Evolutionary conservation across 2,329 filamentous ascomycete species (phyloP).

Genomic region (Diaporthe ilicicola): DNA sequence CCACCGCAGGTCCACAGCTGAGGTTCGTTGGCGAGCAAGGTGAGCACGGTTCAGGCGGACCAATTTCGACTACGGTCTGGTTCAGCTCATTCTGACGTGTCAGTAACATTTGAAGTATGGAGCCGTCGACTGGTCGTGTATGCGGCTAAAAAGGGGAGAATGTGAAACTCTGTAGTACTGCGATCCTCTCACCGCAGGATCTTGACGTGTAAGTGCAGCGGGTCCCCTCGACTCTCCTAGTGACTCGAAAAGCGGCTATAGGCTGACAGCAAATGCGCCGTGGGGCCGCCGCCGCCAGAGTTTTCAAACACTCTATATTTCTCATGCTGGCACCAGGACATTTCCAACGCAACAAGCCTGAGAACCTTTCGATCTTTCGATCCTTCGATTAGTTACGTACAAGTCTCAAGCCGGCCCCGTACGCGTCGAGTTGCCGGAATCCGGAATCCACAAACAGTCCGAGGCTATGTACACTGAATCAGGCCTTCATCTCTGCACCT

Average conservation of each 20-base stretch:
- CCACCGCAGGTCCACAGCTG: slow-evolving; percentile 19
- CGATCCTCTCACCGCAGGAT: slow-evolving; percentile 11
- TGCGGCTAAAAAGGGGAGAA: slow-evolving; percentile 20
- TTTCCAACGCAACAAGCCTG: neutral
- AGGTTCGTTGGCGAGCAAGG: slow-evolving; percentile 24
- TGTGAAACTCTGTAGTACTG: slow-evolving; percentile 9
- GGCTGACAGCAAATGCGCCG: slow-evolving; percentile 17
- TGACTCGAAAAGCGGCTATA: slow-evolving; percentile 10
- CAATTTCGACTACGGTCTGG: neutral
- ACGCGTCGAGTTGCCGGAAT: neutral
- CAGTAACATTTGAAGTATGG: slow-evolving; percentile 20
- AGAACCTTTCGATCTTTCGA: neutral
- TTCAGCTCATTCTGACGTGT: slow-evolving; percentile 20
- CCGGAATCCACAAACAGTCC: neutral
- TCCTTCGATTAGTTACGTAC: neutral
- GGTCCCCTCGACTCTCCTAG: slow-evolving; percentile 17
- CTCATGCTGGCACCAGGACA: neutral
- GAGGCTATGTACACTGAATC: neutral
- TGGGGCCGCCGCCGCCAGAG: slow-evolving; percentile 14
- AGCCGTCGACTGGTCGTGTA: slow-evolving; percentile 5
- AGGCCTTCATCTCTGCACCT: neutral
- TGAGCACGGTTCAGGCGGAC: slow-evolving; percentile 26
- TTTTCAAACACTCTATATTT: slow-evolving; percentile 8
- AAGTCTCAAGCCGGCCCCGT: neutral
- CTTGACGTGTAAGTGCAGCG: slow-evolving; percentile 22